Conservation (phyloP, 2,329 filamentous ascomycete species). For the Aureobasidium sp. region DNA sequence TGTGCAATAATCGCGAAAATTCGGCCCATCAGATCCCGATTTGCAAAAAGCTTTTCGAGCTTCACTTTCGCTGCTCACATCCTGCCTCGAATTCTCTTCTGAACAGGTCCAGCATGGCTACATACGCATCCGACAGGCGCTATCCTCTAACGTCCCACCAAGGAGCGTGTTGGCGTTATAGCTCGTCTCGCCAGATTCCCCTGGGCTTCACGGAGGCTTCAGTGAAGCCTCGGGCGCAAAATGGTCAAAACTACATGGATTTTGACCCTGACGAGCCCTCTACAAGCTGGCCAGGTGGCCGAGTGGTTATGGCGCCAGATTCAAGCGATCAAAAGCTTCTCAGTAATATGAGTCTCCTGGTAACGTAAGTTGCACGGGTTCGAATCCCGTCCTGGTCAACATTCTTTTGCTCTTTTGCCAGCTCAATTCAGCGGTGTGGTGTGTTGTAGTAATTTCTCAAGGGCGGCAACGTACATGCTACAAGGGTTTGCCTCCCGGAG, state of each 20-base stretch:
- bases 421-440: no score
- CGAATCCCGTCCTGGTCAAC: background rate
- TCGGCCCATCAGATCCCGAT: background rate
- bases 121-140: no score
- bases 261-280: no score
- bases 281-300: background rate
- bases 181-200: no score
- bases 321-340: conserved; percentile 13
- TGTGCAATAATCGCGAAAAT: background rate
- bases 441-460: no score
- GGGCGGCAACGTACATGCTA: no score
- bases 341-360: conserved; percentile 4
- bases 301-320: conserved; percentile 14
- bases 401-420: background rate
- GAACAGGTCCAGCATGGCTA: no score
- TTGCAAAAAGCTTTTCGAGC: background rate
- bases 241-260: background rate
- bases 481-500: no score
- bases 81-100: background rate
- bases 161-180: no score
- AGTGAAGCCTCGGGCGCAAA: background rate
- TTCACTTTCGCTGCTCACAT: background rate
- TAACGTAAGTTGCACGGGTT: conserved; percentile 13
- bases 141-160: no score
- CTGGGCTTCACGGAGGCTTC: background rate